A percentile compares a stretch with the other conserved stretches of the same genome.
Conservation (phyloP, 345 rosid genomes). For the Fremontodendron californicum region DNA sequence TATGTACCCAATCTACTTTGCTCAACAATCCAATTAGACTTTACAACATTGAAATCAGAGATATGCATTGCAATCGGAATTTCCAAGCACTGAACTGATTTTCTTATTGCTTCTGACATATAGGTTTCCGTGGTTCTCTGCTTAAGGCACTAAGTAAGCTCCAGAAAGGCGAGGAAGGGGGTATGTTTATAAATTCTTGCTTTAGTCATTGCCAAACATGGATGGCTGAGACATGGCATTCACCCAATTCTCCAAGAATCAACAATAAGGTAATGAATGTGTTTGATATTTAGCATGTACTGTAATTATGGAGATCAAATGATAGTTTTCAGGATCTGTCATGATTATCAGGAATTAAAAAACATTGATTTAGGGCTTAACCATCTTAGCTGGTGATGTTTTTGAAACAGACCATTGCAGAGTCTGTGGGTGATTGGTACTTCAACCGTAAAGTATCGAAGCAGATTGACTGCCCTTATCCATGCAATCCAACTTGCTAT, state of each 20-base stretch:
- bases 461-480: conserved; percentile 79
- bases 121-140: conserved; percentile 70
- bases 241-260: conserved; percentile 59
- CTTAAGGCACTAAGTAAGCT: conserved; percentile 46
- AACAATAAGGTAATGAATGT: conserved; percentile 47
- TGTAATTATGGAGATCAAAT: neutral
- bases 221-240: conserved; percentile 68
- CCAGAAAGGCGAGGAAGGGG: conserved; percentile 45
- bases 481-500: conserved; percentile 84
- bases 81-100: neutral
- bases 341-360: neutral
- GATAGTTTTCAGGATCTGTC: neutral
- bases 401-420: conserved; percentile 72
- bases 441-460: conserved; percentile 53
- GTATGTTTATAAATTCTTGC: conserved; percentile 85
- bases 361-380: neutral
- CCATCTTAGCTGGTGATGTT: neutral
- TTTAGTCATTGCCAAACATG: conserved; percentile 74
- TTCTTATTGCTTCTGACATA: neutral
- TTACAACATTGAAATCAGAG: neutral
- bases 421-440: conserved; percentile 89
- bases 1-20: neutral
- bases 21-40: neutral
- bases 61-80: neutral
- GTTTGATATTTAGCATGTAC: neutral